phyloP scores from a whole-genome alignment of 768 basidiomycete genomes.

The Sutorius australiensis region DNA sequence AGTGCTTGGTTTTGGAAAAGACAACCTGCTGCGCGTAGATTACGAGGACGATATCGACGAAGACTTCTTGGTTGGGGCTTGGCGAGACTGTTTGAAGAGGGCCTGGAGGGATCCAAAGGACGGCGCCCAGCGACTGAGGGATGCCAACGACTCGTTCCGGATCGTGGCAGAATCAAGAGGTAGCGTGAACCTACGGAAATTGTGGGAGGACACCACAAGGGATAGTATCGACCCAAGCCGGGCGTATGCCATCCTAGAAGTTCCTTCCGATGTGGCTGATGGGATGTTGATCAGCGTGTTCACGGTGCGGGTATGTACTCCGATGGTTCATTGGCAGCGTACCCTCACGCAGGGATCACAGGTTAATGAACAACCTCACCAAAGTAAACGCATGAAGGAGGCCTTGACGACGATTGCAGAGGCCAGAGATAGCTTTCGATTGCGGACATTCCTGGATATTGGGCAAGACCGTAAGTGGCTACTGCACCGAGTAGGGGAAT shows the following conservation, averaged over 20 bases:
- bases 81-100: conserved; percentile 55
- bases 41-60: conserved; percentile 68
- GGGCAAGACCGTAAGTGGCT: conserved; percentile 72
- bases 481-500: not conserved
- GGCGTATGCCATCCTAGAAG: conserved; percentile 70
- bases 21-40: conserved; percentile 59
- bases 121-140: conserved; percentile 45
- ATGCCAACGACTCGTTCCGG: conserved; percentile 65
- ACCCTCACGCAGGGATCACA: conserved; percentile 28
- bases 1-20: conserved; percentile 64
- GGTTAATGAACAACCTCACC: conserved; percentile 69
- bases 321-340: not conserved
- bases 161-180: conserved; percentile 63
- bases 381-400: conserved; percentile 66
- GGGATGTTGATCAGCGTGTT: conserved; percentile 73
- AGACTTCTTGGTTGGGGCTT: conserved; percentile 66
- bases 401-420: conserved; percentile 75
- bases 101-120: conserved; percentile 47
- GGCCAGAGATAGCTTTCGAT: conserved; percentile 63
- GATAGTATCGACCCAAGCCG: conserved; percentile 61
- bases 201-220: conserved; percentile 54
- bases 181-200: conserved; percentile 44
- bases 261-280: conserved; percentile 70
- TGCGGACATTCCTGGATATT: conserved; percentile 60
- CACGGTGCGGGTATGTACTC: conserved; percentile 55